Evolutionary conservation across 495 filamentous ascomycete genomes (phyloP).

Genomic region (Saxispiralis lemnorum): DNA sequence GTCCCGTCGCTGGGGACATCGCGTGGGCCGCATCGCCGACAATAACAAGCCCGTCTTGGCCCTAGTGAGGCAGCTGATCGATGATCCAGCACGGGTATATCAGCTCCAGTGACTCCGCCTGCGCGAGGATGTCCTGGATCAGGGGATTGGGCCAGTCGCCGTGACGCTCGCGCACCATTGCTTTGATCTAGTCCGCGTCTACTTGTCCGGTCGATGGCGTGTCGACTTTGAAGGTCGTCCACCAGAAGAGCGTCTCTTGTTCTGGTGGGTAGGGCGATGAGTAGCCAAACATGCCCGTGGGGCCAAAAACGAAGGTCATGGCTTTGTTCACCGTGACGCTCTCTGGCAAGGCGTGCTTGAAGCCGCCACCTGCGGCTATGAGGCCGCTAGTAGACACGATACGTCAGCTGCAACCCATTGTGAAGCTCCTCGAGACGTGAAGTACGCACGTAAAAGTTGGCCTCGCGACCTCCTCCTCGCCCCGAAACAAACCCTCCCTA

Average conservation of each 20-base stretch:
- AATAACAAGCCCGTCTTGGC: conserved; percentile 14
- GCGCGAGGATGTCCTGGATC: conserved; percentile 28
- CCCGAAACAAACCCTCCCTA: conserved; percentile 30
- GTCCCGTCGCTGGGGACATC: conserved; percentile 18
- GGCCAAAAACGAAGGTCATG: conserved; percentile 36
- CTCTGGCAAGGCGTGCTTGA: conserved; percentile 17
- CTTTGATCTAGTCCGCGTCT: conserved; percentile 25
- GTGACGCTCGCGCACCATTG: conserved; percentile 30
- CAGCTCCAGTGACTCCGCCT: conserved; percentile 25
- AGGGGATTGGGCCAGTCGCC: conserved; percentile 33
- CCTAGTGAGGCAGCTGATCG: conserved; percentile 33
- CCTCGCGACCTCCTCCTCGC: conserved; percentile 20
- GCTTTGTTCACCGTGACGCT: conserved; percentile 22
- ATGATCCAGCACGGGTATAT: conserved; percentile 39
- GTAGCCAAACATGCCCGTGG: conserved; percentile 43
- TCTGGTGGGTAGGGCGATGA: conserved; percentile 10
- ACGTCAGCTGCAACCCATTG: background rate
- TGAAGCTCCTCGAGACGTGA: background rate
- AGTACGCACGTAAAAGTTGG: conserved; percentile 27
- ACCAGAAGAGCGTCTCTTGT: background rate
- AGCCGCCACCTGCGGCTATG: conserved; percentile 37
- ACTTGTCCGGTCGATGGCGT: conserved; percentile 17
- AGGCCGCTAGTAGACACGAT: conserved; percentile 23
- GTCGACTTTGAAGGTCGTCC: background rate
- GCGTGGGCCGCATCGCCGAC: conserved; percentile 22